phyloP scores from a whole-genome alignment of 169 alveolate genomes.

The Cryptosporidium baileyi region DNA sequence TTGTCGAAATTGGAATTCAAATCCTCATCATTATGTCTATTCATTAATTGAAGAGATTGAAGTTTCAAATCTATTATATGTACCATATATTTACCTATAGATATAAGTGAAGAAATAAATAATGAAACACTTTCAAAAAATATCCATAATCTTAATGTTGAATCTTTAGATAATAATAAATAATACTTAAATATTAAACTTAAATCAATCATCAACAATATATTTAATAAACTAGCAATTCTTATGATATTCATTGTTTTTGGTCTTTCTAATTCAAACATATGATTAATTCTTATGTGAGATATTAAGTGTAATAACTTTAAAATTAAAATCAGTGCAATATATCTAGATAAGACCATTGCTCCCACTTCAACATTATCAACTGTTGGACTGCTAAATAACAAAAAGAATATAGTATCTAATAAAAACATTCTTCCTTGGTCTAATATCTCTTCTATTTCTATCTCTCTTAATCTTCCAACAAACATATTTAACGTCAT shows the following conservation, averaged over 20 bases:
- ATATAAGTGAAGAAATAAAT: slow-evolving; percentile 71
- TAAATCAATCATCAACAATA: slow-evolving; percentile 76
- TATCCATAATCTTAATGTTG: slow-evolving; percentile 86
- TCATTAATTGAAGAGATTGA: slow-evolving; percentile 13
- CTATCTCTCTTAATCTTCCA: slow-evolving; percentile 23
- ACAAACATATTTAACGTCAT: slow-evolving; percentile 6
- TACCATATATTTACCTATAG: slow-evolving; percentile 72
- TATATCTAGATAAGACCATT: slow-evolving; percentile 75
- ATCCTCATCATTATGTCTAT: slow-evolving; percentile 1
- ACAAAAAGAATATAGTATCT: slow-evolving; percentile 84
- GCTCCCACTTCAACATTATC: slow-evolving; percentile 83
- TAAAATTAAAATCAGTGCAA: slow-evolving; percentile 77
- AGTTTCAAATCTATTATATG: slow-evolving; percentile 72
- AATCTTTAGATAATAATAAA: slow-evolving; percentile 71
- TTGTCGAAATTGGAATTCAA: background rate
- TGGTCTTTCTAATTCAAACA: slow-evolving; percentile 84
- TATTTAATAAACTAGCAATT: slow-evolving; percentile 22
- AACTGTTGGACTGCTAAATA: slow-evolving; percentile 83
- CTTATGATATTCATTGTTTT: slow-evolving; percentile 73
- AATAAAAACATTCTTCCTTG: slow-evolving; percentile 81
- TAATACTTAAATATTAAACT: slow-evolving; percentile 74
- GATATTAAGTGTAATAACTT: slow-evolving; percentile 82
- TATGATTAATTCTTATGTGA: slow-evolving; percentile 78
- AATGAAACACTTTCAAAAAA: slow-evolving; percentile 79
- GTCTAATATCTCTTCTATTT: slow-evolving; percentile 79